These are phyloP conservation scores for Rutstroemia sydowiana DNA, from an alignment of 2,329 filamentous ascomycete genomes.

Conservation along the genomic window DNA sequence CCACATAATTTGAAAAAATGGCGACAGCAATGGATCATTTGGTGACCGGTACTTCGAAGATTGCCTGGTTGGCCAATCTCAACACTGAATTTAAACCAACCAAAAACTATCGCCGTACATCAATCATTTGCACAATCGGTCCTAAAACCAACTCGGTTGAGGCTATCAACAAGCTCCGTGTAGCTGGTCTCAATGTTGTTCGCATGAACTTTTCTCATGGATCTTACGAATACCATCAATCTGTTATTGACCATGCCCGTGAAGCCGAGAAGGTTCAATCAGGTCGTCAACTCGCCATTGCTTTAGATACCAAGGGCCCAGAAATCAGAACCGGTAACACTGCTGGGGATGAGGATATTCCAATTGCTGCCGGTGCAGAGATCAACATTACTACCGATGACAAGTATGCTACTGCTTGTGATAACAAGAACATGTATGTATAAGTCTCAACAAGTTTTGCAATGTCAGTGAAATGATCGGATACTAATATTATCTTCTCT, in stretches of 20 bases:
- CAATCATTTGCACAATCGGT: constrained; percentile 91
- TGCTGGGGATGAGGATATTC: constrained; percentile 61
- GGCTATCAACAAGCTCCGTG: constrained; percentile 91
- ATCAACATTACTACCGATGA: constrained; percentile 98
- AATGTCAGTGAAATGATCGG: not conserved
- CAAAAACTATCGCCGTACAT: constrained; percentile 90
- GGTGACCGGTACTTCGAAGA: constrained; percentile 63
- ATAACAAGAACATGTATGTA: constrained; percentile 87
- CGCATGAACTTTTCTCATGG: constrained; percentile 99
- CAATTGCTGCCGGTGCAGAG: constrained; percentile 74
- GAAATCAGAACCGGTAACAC: constrained; percentile 83
- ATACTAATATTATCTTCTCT: not conserved
- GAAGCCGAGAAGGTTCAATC: constrained; percentile 69
- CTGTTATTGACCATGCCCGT: constrained; percentile 92
- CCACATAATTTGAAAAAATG: constrained; percentile 18
- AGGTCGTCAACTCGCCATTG: constrained; percentile 90
- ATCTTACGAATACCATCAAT: constrained; percentile 95
- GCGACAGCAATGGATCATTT: constrained; percentile 79
- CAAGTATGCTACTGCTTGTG: constrained; percentile 73
- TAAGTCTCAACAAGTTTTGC: not conserved
- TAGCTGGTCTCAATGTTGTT: constrained; percentile 90
- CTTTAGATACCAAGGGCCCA: constrained; percentile 77
- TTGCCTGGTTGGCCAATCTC: constrained; percentile 61
- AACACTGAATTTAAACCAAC: constrained; percentile 71
- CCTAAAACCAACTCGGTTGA: constrained; percentile 98